phyloP scores from a whole-genome alignment of 208 protist genomes.

The Trypanosoma caninum region DNA sequence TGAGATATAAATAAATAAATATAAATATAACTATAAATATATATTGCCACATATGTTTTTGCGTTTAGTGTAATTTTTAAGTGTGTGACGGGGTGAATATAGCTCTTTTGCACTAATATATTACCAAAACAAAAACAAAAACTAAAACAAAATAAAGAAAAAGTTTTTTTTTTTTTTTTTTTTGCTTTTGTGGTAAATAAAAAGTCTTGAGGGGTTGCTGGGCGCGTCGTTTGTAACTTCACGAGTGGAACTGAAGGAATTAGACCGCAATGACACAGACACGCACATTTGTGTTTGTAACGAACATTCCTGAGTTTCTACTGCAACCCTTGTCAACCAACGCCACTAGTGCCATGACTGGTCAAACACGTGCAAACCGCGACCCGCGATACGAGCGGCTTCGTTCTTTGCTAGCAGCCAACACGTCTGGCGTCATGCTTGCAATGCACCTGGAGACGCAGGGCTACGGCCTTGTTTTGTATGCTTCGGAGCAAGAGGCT shows the following conservation, averaged over 20 bases:
- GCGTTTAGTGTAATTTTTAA: no score
- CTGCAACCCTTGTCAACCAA: constrained; percentile 40
- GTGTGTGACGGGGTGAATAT: no score
- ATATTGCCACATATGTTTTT: no score
- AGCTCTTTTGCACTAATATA: no score
- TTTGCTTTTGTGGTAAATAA: no score
- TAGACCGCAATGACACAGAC: constrained; percentile 17
- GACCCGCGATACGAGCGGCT: constrained; percentile 85
- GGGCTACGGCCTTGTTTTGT: constrained; percentile 74
- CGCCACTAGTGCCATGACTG: not conserved
- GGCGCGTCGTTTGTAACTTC: no score
- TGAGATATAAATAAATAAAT: no score
- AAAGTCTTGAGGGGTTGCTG: no score
- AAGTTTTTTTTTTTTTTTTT: no score
- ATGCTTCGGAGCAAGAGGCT: constrained; percentile 80
- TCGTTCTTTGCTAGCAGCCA: constrained; percentile 60
- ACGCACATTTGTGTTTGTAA: constrained; percentile 89
- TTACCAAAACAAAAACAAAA: no score
- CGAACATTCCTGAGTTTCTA: constrained; percentile 71
- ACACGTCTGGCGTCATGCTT: constrained; percentile 84
- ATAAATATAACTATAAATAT: no score
- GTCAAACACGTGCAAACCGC: constrained; percentile 31
- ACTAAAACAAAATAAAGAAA: no score
- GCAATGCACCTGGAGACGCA: constrained; percentile 81
- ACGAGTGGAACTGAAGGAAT: constrained; percentile 15